Evolutionary conservation across 164 flowering plant genomes (phyloP).

Genomic region (Chimonanthus salicifolius): DNA sequence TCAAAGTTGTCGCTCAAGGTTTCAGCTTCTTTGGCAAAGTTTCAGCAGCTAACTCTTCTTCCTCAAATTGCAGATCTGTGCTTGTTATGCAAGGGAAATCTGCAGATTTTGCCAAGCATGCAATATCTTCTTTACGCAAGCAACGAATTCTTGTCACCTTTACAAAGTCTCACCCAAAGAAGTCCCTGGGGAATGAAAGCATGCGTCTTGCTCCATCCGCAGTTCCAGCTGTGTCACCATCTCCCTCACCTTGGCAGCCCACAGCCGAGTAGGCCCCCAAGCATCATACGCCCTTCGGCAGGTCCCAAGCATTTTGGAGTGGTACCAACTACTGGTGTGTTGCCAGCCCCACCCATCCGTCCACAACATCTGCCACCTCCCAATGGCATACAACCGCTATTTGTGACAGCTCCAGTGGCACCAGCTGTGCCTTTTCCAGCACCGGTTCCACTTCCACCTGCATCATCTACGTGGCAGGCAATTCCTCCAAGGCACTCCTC

Average conservation of each 20-base stretch:
- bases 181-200: constrained; percentile 22
- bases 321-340: constrained; percentile 50
- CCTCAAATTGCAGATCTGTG: constrained; percentile 46
- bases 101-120: constrained; percentile 66
- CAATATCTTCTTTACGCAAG: constrained; percentile 57
- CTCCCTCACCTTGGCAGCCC: constrained; percentile 55
- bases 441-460: constrained; percentile 53
- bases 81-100: constrained; percentile 75
- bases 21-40: not conserved
- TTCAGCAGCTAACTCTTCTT: constrained; percentile 1
- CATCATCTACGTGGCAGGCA: constrained; percentile 57
- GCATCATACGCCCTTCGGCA: constrained; percentile 41
- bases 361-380: constrained; percentile 44
- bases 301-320: constrained; percentile 50
- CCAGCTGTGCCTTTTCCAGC: constrained; percentile 52
- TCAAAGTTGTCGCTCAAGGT: not conserved
- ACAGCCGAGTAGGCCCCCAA: constrained; percentile 40
- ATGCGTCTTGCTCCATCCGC: constrained; percentile 14
- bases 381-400: constrained; percentile 55
- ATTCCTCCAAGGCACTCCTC: constrained; percentile 53
- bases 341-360: constrained; percentile 47
- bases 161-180: constrained; percentile 58
- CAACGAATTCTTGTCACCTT: constrained; percentile 72
- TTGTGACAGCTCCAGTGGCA: constrained; percentile 46
- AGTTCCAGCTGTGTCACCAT: constrained; percentile 25